phyloP scores from a whole-genome alignment of 2,329 filamentous ascomycete genomes.

The Aspergillus niger region DNA sequence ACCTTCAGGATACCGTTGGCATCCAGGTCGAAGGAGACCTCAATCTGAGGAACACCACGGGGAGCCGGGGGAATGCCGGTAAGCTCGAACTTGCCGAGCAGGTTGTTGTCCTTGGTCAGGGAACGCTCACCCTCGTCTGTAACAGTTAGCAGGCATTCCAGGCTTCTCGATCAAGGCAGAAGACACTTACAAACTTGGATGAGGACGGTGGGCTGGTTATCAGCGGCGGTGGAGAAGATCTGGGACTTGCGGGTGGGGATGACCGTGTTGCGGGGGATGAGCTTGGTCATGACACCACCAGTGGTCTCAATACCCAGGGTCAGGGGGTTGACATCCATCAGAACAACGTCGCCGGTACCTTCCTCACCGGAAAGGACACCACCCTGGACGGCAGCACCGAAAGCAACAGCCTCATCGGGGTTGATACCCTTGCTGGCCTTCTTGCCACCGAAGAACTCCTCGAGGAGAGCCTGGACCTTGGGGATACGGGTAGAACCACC shows the following conservation, averaged over 20 bases:
- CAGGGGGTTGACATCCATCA: slow-evolving; percentile 96
- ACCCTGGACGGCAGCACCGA: slow-evolving; percentile 94
- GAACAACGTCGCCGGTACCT: slow-evolving; percentile 76
- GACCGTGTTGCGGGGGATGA: slow-evolving; percentile 91
- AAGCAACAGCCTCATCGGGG: slow-evolving; percentile 98
- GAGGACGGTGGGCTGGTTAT: slow-evolving; percentile 93
- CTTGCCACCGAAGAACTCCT: slow-evolving; percentile 95
- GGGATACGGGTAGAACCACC: slow-evolving; percentile 99
- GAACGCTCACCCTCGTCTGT: slow-evolving; percentile 80
- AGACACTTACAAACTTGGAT: slow-evolving; percentile 76
- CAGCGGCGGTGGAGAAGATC: slow-evolving; percentile 95
- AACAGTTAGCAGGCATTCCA: slow-evolving; percentile 21
- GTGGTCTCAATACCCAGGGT: slow-evolving; percentile 97
- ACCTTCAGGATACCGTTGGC: slow-evolving; percentile 99
- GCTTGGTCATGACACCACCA: slow-evolving; percentile 95
- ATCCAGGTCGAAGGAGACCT: slow-evolving; percentile 96
- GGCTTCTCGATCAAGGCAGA: not conserved
- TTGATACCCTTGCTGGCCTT: slow-evolving; percentile 99
- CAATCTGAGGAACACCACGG: slow-evolving; percentile 95
- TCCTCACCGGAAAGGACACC: slow-evolving; percentile 90
- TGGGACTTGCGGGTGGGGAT: slow-evolving; percentile 97
- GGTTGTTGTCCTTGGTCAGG: slow-evolving; percentile 96
- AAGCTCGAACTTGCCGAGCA: slow-evolving; percentile 97
- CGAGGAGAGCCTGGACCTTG: slow-evolving; percentile 91
- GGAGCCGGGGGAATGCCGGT: slow-evolving; percentile 93